Evolutionary conservation across 495 filamentous ascomycete genomes (phyloP).

Genomic region (Aspergillus cavernicola): DNA sequence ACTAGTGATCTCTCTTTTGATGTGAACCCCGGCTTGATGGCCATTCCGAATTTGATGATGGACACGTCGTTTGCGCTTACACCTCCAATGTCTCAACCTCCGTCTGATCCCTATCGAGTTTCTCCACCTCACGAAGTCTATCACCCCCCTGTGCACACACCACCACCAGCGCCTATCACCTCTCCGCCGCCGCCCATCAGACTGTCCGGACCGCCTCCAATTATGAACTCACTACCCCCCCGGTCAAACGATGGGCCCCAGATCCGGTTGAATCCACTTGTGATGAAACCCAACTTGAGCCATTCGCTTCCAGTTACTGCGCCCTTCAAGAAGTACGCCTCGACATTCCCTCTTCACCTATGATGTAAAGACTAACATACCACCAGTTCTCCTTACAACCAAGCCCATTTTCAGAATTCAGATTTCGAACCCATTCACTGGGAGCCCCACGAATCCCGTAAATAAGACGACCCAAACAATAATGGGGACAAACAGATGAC

Average conservation of each 20-base stretch:
- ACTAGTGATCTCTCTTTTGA: constrained; percentile 47
- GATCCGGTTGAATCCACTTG: constrained; percentile 47
- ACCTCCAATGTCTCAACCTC: constrained; percentile 45
- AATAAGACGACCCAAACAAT: constrained; percentile 14
- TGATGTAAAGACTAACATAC: constrained; percentile 47
- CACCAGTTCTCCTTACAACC: constrained; percentile 67
- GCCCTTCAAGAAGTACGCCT: constrained; percentile 42
- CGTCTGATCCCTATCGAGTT: constrained; percentile 44
- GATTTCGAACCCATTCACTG: constrained; percentile 72
- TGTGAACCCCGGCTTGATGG: constrained; percentile 50
- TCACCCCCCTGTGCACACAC: constrained; percentile 32
- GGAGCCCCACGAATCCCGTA: constrained; percentile 37
- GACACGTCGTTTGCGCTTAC: constrained; percentile 37
- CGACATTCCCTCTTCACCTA: neutral
- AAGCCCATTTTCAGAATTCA: constrained; percentile 77
- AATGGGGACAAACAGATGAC: neutral
- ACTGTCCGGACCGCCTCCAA: constrained; percentile 33
- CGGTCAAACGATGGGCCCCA: constrained; percentile 40
- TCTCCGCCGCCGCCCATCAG: constrained; percentile 27
- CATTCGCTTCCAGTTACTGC: constrained; percentile 42
- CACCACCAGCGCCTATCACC: constrained; percentile 32
- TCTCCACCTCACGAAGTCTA: constrained; percentile 41
- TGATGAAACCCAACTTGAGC: constrained; percentile 45
- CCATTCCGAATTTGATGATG: constrained; percentile 43
- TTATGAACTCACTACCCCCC: constrained; percentile 35